Conservation (phyloP, 768 basidiomycete species). For the Boletus subcaerulescens region DNA sequence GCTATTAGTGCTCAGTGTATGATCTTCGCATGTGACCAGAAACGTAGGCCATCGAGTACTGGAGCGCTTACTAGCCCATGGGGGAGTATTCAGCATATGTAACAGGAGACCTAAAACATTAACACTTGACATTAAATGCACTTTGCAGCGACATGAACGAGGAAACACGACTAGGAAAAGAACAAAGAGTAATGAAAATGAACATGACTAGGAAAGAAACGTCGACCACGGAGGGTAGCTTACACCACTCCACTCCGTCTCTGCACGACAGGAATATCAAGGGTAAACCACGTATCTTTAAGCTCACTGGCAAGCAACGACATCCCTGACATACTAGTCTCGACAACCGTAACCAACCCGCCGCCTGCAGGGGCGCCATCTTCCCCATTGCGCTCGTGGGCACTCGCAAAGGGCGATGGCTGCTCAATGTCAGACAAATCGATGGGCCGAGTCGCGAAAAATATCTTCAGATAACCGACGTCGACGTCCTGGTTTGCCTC, state of each 20-base stretch:
- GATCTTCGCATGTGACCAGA: too few relatives aligned
- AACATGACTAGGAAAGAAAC: too few relatives aligned
- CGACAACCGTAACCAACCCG: background rate
- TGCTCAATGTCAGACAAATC: slow-evolving; percentile 36
- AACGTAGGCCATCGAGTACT: too few relatives aligned
- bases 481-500: slow-evolving; percentile 32
- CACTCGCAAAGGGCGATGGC: slow-evolving; percentile 28
- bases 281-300: slow-evolving; percentile 17
- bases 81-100: too few relatives aligned
- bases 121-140: too few relatives aligned
- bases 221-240: too few relatives aligned
- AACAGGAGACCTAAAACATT: too few relatives aligned
- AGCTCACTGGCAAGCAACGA: background rate
- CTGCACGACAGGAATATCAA: slow-evolving; percentile 9
- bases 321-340: too few relatives aligned
- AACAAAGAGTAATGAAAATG: background rate
- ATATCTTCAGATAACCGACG: slow-evolving; percentile 44
- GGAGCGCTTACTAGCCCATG: too few relatives aligned
- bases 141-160: background rate
- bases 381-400: background rate
- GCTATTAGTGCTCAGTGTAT: too few relatives aligned
- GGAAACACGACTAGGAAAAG: background rate
- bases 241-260: background rate
- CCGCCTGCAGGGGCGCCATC: background rate
- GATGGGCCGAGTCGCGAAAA: slow-evolving; percentile 35